These are phyloP conservation scores for Periconia digitata DNA, from an alignment of 2,329 filamentous ascomycete species.

Conservation along the genomic window DNA sequence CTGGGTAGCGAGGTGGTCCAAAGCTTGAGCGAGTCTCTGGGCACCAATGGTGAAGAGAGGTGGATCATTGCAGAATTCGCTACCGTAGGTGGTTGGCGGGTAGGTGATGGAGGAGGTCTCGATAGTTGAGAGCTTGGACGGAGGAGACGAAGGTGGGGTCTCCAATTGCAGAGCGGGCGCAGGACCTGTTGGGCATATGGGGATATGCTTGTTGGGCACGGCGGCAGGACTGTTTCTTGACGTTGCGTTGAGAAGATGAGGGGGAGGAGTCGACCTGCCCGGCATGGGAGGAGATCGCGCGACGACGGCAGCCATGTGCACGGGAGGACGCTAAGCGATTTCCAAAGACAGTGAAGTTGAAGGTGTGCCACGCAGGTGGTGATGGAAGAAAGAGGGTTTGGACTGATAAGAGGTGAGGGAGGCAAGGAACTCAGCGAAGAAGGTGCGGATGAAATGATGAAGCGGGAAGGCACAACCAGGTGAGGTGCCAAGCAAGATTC, in stretches of 20 bases:
- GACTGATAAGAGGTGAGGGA: not conserved
- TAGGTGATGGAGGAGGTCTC: slow-evolving; percentile 71
- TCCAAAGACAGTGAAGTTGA: slow-evolving; percentile 16
- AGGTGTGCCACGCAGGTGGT: slow-evolving; percentile 18
- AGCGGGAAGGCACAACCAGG: too few relatives aligned
- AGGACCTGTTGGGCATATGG: slow-evolving; percentile 82
- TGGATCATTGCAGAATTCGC: slow-evolving; percentile 54
- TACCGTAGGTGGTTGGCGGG: slow-evolving; percentile 67
- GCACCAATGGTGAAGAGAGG: slow-evolving; percentile 74
- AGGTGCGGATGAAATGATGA: too few relatives aligned
- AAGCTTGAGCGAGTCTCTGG: slow-evolving; percentile 66
- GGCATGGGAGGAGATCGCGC: slow-evolving; percentile 42
- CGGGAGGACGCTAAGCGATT: slow-evolving; percentile 10
- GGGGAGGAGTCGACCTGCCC: slow-evolving; percentile 47
- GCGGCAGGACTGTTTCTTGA: slow-evolving; percentile 62
- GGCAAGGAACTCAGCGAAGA: too few relatives aligned
- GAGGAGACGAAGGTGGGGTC: slow-evolving; percentile 61
- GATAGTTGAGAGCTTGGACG: slow-evolving; percentile 56
- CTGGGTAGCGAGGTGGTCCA: slow-evolving; percentile 76
- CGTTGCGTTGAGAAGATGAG: slow-evolving; percentile 60
- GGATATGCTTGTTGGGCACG: slow-evolving; percentile 83
- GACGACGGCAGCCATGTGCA: slow-evolving; percentile 47
- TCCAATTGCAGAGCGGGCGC: slow-evolving; percentile 51
- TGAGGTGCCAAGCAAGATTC: too few relatives aligned
- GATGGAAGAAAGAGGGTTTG: slow-evolving; percentile 7